Evolutionary conservation across 2,329 filamentous ascomycete species (phyloP), one percentile per base, ranked within the genome.

Genomic region (Beauveria medogensis): DNA sequence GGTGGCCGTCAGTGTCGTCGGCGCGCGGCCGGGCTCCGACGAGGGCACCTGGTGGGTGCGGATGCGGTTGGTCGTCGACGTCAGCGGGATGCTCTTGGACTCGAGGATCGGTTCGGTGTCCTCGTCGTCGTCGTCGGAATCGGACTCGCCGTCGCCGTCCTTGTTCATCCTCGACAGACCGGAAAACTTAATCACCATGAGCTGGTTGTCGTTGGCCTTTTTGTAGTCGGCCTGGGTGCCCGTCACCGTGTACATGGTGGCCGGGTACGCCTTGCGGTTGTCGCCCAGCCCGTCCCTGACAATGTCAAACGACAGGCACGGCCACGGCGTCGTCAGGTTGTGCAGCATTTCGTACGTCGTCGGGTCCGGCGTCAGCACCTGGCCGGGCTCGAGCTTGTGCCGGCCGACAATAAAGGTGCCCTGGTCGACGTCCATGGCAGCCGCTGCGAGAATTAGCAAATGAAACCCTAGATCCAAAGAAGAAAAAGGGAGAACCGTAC

Each of bases 281-380:
- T 96, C 89, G 66, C 94, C 94, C 20, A 99, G 83, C 57, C 82
- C 81, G 76, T 99, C 94, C 68, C 83, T 87, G 64, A 99, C 76
- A 63, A 99, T 88, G 72, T 97, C 94, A 75, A 97, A 96, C 2
- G 93, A 97, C 18, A 99, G 83, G 73, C 94, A 99, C 3, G 94
- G 94, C 94, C 94, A 99, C 1, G 92, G 92, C 8, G 92, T 92
- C 74, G 89, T 94, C 65, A 99, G 83, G 64, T 86, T 91, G 80
- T 99, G 94, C 63, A 99, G 85, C 92, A 99, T 95, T 73, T 97
- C 89, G 78, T 99, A 99, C 6, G 93, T 93, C n/a, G 90, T 91
- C 62, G 90, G 82, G 75, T 99, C 94, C 16, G 94, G 93, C 3
- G 92, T 86, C 61, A 99, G 83, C 5, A 91, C 92, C 79, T 97